Percentiles rank a stretch among this genome's conserved stretches.
These are phyloP conservation scores for Hemisphaericaspora subhashii DNA, from an alignment of 1,139 yeast genomes.

Conservation along the genomic window DNA sequence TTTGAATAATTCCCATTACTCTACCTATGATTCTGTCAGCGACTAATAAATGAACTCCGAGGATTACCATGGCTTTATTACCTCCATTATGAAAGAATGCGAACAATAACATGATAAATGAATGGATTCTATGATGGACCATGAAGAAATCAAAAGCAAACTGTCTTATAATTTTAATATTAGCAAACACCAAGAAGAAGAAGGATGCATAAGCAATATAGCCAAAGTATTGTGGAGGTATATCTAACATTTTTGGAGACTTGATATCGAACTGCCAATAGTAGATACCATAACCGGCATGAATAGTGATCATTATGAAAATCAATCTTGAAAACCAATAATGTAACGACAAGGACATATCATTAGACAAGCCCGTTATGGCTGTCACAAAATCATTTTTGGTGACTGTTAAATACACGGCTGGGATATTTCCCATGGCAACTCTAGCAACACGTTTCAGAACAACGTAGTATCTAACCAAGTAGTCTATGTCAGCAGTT, in stretches of 20 bases:
- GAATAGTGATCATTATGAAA: conserved; percentile 40
- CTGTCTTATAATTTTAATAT: conserved; percentile 37
- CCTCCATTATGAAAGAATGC: conserved; percentile 44
- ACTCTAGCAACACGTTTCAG: conserved; percentile 46
- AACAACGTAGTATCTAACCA: conserved; percentile 37
- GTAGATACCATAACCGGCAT: conserved; percentile 25
- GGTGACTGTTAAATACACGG: conserved; percentile 34
- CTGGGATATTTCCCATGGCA: conserved; percentile 44
- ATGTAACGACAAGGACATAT: conserved; percentile 40
- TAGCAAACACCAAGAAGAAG: conserved; percentile 37
- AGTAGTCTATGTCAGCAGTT: conserved; percentile 41
- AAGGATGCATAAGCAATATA: conserved; percentile 45
- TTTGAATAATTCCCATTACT: conserved; percentile 32
- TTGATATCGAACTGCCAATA: conserved; percentile 45
- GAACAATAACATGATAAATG: conserved; percentile 45
- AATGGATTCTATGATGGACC: conserved; percentile 43
- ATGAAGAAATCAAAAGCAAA: conserved; percentile 47
- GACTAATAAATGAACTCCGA: conserved; percentile 48
- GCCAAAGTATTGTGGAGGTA: conserved; percentile 55
- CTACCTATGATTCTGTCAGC: conserved; percentile 41
- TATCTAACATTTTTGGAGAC: conserved; percentile 35
- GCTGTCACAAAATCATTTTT: conserved; percentile 43
- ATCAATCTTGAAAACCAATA: conserved; percentile 45
- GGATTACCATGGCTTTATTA: conserved; percentile 33
- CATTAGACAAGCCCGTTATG: conserved; percentile 44